Evolutionary conservation across 2,329 filamentous ascomycete genomes (phyloP), one percentile per base, ranked within the genome.

Genomic region (Ploettnerulaceae sp.): DNA sequence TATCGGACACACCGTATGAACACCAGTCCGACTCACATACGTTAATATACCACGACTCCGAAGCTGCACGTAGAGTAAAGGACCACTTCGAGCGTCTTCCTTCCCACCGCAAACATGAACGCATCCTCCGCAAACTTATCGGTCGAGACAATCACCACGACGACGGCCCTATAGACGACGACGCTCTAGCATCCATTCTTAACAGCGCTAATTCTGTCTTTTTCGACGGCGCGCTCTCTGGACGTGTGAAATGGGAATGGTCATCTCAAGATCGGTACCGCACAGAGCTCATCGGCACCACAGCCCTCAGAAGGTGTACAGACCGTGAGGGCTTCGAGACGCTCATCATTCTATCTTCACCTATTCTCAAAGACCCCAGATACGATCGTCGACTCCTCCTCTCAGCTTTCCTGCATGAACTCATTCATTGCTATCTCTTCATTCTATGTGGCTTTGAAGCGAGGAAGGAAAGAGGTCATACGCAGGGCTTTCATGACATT

Each of bases 351-450:
- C 66, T 84, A 9, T 82, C 79, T 3, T 70, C 71, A 2, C 74
- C 77, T 0, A 79, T 83, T 11, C 69, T 83, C n/a, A 68, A 67
- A 29, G 11, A 70, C 67, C 36, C 50, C 1, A 36, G 38, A 38
- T 84, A 79, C 61, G 80, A 79, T 59, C 67, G 79, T 4, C 70
- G 77, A 5, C 68, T 84, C 12, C 70, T 84, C 45, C 80, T 84
- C 38, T 78, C 76, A 5, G 81, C 80, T 0, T 82, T 84, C 52
- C 58, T 84, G 36, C 81, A 84, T 58, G 81, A 84, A 64, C 72
- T 83, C 55, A 79, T 84, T 37, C 80, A 84, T 64, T 79, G 79
- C 63, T 84, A 81, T 58, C 67, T 84, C 12, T 84, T 84, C 54
- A 73, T 84, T 47, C 69, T 67, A 41, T 81, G 78, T 55, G 80